phyloP scores from a whole-genome alignment of 2,329 filamentous ascomycete species.

The Phaeosphaeriaceae sp. region DNA sequence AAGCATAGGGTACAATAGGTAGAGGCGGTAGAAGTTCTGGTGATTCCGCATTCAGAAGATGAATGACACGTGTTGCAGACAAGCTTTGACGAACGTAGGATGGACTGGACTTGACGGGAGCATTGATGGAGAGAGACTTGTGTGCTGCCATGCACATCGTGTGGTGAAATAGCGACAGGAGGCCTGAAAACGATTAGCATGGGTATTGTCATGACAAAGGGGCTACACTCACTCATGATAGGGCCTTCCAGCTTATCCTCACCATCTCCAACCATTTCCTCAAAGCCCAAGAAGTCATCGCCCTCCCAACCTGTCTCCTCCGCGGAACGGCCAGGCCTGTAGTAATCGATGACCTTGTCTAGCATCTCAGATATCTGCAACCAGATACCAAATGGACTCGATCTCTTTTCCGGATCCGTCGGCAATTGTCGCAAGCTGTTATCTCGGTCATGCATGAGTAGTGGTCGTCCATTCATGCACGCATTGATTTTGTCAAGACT shows the following conservation, averaged over 20 bases:
- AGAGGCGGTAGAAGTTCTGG: constrained; percentile 57
- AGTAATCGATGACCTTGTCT: constrained; percentile 57
- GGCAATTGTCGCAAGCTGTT: constrained; percentile 53
- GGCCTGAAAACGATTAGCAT: constrained; percentile 42
- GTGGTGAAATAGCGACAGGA: constrained; percentile 64
- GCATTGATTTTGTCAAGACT: constrained; percentile 57
- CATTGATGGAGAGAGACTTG: constrained; percentile 55
- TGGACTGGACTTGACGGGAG: constrained; percentile 55
- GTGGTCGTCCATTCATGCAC: constrained; percentile 55
- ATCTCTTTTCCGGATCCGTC: constrained; percentile 51
- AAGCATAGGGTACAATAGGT: constrained; percentile 63
- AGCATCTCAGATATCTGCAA: constrained; percentile 54
- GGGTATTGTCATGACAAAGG: constrained; percentile 7
- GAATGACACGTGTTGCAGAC: constrained; percentile 63
- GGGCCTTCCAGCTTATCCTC: constrained; percentile 48
- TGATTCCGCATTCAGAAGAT: constrained; percentile 57
- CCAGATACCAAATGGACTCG: constrained; percentile 58
- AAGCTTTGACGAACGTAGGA: constrained; percentile 63
- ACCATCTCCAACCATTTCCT: constrained; percentile 51
- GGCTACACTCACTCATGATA: constrained; percentile 41
- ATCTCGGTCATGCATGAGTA: constrained; percentile 57
- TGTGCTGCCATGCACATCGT: constrained; percentile 64
- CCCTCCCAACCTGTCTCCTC: constrained; percentile 56
- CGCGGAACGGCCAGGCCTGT: constrained; percentile 51
- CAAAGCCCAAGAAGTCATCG: constrained; percentile 54